Conservation (phyloP, 306 rosid species). For the Rosa multiflora region DNA sequence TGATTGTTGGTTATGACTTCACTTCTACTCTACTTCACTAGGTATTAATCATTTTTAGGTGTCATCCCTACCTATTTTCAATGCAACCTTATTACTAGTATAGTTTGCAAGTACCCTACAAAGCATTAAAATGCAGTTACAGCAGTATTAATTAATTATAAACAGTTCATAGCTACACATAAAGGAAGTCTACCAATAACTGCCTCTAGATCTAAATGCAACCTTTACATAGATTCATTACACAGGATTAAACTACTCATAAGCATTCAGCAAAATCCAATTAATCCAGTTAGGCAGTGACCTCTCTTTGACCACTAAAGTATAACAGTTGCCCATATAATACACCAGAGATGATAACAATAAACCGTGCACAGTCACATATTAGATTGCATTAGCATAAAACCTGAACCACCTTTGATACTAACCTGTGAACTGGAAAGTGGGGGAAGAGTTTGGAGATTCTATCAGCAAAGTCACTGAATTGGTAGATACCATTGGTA, state of each 20-base stretch:
- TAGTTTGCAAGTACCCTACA: background rate
- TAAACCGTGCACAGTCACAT: background rate
- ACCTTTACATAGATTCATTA: background rate
- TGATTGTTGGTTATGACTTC: background rate
- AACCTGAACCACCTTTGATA: background rate
- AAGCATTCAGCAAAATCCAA: background rate
- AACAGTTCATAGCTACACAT: background rate
- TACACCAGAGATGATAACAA: background rate
- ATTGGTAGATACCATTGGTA: conserved; percentile 74
- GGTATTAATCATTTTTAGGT: conserved; percentile 36
- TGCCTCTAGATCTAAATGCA: background rate
- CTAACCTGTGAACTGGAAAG: conserved; percentile 80
- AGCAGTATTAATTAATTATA: background rate
- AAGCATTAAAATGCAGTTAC: background rate
- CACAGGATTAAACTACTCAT: background rate
- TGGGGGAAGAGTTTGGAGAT: conserved; percentile 61
- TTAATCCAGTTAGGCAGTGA: background rate
- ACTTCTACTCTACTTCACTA: background rate
- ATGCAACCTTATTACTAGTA: background rate
- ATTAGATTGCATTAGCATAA: background rate
- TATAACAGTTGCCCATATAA: background rate
- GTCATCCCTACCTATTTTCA: conserved; percentile 16
- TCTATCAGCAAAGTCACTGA: conserved; percentile 45
- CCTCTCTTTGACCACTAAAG: background rate
- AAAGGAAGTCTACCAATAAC: background rate